Evolutionary conservation across 176 grass and related monocot species (phyloP), one percentile per base, ranked within the genome.

Genomic region (Triticum turgidum): DNA sequence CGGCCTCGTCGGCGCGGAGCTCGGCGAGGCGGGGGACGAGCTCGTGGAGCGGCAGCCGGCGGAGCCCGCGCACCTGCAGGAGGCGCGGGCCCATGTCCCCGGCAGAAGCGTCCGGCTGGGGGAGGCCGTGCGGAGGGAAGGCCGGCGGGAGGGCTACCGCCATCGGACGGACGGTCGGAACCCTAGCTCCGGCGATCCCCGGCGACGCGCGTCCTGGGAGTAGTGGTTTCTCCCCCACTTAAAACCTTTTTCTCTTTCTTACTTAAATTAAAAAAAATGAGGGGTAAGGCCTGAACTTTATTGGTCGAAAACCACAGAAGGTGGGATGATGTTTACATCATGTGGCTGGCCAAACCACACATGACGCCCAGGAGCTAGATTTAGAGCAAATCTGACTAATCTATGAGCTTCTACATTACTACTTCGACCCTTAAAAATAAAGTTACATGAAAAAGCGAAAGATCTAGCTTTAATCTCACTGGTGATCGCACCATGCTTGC

Each of bases 11-110:
- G 74, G 80, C 78, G 64, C 88, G 87, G 80, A 98, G 84, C 17
- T 94, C 91, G 5, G 86, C 76, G 80, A 98, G 62, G 37, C 91
- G 91, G 32, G 82, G 75, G 83, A 94, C 72, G 45, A 95, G 89
- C 30, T 89, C 86, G 54, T 47, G 86, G 63, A 94, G 83, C 47
- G 87, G 86, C 38, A 84, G 59, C 78, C 84, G 89, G 81, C 89
- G 91, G 75, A 94, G 88, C 24, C 80, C 73, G 17, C 95, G 87
- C 72, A 97, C 65, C 71, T 87, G 65, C 65, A 80, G 80, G 79
- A 98, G 88, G 49, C 92, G 92, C 74, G 67, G 79, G 1, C 81
- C 73, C 11, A 88, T 76, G 63, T 84, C 88, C 2, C 70, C 34
- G 34, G 84, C 4, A 35, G 80, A 0, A 30, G 44, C 73, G 4